Conservation (phyloP, 352 stramenopile genomes). For the Phytophthora fragariaefolia region DNA sequence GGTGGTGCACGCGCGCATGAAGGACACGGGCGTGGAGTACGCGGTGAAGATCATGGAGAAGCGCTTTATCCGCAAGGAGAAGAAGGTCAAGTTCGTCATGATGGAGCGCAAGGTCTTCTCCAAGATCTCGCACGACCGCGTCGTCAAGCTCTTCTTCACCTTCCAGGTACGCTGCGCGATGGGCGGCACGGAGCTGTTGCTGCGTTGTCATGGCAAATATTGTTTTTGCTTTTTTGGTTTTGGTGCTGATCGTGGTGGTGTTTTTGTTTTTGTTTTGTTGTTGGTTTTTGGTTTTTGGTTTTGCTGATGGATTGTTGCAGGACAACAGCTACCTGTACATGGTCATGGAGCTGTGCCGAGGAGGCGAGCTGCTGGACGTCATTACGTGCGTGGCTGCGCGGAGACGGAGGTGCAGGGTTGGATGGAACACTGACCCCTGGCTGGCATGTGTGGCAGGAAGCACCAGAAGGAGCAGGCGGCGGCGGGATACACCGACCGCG, state of each 20-base stretch:
- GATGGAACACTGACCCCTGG: conserved; percentile 10
- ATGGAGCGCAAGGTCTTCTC: conserved; percentile 93
- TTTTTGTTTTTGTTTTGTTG: conserved; percentile 5
- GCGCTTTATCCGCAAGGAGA: conserved; percentile 90
- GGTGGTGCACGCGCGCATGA: conserved; percentile 91
- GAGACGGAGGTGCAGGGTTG: background rate
- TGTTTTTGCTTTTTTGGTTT: too few species aligned
- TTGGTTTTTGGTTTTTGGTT: background rate
- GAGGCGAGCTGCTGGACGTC: conserved; percentile 86
- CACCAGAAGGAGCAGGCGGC: conserved; percentile 75
- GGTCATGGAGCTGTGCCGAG: conserved; percentile 90
- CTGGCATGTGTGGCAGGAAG: conserved; percentile 50
- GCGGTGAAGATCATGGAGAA: conserved; percentile 95
- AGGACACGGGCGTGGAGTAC: conserved; percentile 86
- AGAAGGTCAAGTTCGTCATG: conserved; percentile 93
- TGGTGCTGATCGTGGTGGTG: background rate
- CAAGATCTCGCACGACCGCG: conserved; percentile 86
- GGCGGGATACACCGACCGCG: conserved; percentile 60
- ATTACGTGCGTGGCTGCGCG: conserved; percentile 68
- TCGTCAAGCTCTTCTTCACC: conserved; percentile 92
- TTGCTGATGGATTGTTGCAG: conserved; percentile 32
- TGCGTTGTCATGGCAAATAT: background rate
- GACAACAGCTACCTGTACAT: conserved; percentile 91
- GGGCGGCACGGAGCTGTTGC: background rate
- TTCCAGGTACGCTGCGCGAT: conserved; percentile 68